Evolutionary conservation across 2,329 filamentous ascomycete genomes (phyloP).

Genomic region (Ceratocystis destructans): DNA sequence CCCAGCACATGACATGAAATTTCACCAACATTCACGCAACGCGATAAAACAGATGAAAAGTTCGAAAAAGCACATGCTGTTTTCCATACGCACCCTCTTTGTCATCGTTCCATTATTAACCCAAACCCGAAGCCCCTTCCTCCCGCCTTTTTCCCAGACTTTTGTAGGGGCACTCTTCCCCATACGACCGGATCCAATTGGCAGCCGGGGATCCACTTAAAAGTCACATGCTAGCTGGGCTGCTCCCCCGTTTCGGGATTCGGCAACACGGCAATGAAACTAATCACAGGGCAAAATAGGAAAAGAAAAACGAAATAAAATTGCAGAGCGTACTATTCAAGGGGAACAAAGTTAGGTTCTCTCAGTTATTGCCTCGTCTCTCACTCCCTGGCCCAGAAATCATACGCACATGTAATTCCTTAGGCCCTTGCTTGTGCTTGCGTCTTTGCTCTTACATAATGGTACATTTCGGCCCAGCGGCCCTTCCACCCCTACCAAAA

Average conservation of each 20-base stretch:
- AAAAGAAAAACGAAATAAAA: not conserved
- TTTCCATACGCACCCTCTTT: not conserved
- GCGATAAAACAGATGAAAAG: not conserved
- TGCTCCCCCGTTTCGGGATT: not conserved
- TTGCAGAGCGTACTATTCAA: not conserved
- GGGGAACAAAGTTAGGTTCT: no score
- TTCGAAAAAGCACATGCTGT: not conserved
- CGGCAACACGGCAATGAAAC: not conserved
- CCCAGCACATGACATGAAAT: not conserved
- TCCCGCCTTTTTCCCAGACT: not conserved
- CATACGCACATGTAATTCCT: not conserved
- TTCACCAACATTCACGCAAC: not conserved
- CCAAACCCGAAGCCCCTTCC: not conserved
- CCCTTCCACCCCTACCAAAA: not conserved
- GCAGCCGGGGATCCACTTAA: not conserved
- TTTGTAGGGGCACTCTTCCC: not conserved
- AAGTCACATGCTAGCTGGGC: conserved; percentile 3
- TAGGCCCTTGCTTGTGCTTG: not conserved
- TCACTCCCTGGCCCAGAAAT: not conserved
- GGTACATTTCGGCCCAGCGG: not conserved
- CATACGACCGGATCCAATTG: not conserved
- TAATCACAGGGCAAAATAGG: not conserved
- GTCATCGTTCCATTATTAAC: not conserved
- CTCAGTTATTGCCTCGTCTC: not conserved
- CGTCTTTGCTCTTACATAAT: not conserved